Conservation (phyloP, 176 grass and related monocot species). For the Eleusine coracana region DNA sequence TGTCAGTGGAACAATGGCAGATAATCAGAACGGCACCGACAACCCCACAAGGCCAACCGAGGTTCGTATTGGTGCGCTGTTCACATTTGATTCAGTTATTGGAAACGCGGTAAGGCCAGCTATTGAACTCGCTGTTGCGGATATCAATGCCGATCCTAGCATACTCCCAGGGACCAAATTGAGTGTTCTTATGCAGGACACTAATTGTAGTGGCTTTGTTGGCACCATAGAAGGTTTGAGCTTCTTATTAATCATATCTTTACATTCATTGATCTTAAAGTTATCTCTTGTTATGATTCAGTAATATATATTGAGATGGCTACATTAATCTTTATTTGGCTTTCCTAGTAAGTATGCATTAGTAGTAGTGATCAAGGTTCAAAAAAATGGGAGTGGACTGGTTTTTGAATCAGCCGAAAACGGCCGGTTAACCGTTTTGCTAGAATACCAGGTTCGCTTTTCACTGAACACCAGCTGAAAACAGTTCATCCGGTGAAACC, state of each 20-base stretch:
- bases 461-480: no score
- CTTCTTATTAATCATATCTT: not conserved
- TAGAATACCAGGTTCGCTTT: no score
- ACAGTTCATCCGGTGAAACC: no score
- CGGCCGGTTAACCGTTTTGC: no score
- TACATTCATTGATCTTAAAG: not conserved
- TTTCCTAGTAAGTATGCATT: not conserved
- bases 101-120: slow-evolving; percentile 59
- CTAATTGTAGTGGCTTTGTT: slow-evolving; percentile 78
- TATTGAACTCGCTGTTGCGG: slow-evolving; percentile 68
- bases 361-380: not conserved
- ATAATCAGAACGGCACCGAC: slow-evolving; percentile 28
- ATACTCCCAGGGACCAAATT: slow-evolving; percentile 59
- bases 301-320: not conserved
- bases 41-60: slow-evolving; percentile 39
- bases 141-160: slow-evolving; percentile 62
- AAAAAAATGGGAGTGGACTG: no score
- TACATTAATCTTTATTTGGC: not conserved
- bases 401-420: no score
- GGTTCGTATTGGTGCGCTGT: slow-evolving; percentile 59
- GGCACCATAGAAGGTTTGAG: slow-evolving; percentile 63
- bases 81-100: slow-evolving; percentile 71
- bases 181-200: slow-evolving; percentile 64
- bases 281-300: not conserved
- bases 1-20: slow-evolving; percentile 24